Base-by-base conservation (phyloP, 768 basidiomycete species). In the Tylopilus sp. region DNA sequence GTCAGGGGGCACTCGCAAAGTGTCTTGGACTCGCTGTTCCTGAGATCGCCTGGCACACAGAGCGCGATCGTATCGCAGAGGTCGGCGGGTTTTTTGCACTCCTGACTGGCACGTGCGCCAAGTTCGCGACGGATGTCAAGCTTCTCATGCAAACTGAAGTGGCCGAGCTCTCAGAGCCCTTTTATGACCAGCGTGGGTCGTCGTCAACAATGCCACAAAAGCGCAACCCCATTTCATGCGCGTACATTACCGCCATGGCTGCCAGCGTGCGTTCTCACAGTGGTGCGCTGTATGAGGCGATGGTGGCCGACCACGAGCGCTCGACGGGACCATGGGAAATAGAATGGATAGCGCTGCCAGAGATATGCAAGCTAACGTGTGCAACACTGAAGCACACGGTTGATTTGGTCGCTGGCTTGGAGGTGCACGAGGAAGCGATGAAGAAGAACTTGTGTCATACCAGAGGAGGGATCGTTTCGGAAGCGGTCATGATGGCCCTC, bases 151-250 rank as follows among this genome's bases (percentile, higher is more conserved):
- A 78, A 56, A 76, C 74, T 0, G 76, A 78, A 57, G 71, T 78
- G 2, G 73, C 57, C 4, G 76, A 77, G 43, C 61, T 76, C 22
- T 74, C 73, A 4, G 75, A 78, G 52, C 75, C 75, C 2, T 78
- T 70, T 44, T 63, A 73, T 28, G 59, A 69, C 11, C 69, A 77
- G 41, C 72, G 74, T 18, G 75, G 75, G 0, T 76, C 73, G 8
- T 78, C 75, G 52, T 75, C 72, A 53, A 77, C 76, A 15, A 78
- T 78, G 76, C 76, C 74, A 18, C 76, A 78, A 53, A 78, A 78
- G 47, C 69, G 76, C n/a, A 78, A 78, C 48, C 74, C 74, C 0
- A 73, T 77, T 33, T 72, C 72, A 2, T 70, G 73, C 43, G 74
- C 67, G 1, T 78, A 78, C 53, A 73, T 78, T 46, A 73, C 72